Evolutionary conservation across 305 asterid species (phyloP), one percentile per base, ranked within the genome.

Genomic region (Solanum aculeatissimum): DNA sequence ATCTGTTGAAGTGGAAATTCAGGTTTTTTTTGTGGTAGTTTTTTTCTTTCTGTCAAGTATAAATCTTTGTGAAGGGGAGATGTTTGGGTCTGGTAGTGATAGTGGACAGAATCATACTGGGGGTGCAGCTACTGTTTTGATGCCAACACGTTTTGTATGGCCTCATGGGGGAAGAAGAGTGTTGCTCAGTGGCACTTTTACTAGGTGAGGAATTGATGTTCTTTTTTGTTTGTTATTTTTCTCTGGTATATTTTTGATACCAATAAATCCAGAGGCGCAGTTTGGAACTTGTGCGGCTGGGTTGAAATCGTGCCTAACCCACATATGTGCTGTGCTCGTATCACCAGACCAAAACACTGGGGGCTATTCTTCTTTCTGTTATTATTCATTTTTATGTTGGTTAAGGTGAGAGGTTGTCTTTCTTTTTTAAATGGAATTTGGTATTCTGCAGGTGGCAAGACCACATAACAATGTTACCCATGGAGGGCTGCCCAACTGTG

Each of bases 151-250:
- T 75, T 92, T 92, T 75, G 92, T 91, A 71, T 92, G 95, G 95
- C 92, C 95, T 63, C 86, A 91, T 85, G 95, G 95, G 32, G 95
- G 95, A 85, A 87, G 92, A 83, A 87, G 92, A 88, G 95, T 92
- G 66, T 86, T 86, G 85, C 86, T 92, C 70, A 88, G 95, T 84
- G 95, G 95, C 85, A 53, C 95, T 83, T 92, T 92, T 86, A 89
- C 92, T 87, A 91, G 95, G 95, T 92, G 89, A 91, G 85, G 81
- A 16, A 75, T 57, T 71, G 74, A 45, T 7, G 51, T 58, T 38
- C 21, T 43, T 85, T 68, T 43, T 18, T 47, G 25, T 58, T 84
- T 82, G 60, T 53, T 27, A 69, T 83, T 19, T 47, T 15, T 10
- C 10, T 57, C 11, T 58, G 38, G 25, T 68, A 38, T 35, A 18